Base-by-base conservation (phyloP, 1,139 yeast species). In the Saccharomycopsis hybrid region DNA sequence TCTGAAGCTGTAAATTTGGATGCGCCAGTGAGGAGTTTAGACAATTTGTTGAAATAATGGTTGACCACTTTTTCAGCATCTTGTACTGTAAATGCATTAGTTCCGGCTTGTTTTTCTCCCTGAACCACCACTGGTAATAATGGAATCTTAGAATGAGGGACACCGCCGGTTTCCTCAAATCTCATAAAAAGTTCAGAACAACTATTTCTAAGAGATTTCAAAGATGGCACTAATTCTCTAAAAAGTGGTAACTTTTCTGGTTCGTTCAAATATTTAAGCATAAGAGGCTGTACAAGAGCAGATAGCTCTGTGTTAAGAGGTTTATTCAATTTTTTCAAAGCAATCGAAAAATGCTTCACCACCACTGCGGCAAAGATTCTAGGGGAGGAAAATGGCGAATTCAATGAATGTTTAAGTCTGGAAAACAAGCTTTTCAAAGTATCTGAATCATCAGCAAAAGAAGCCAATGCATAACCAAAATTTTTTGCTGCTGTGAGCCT, bases 31-130 rank as follows among this genome's bases (percentile, higher is more conserved):
- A 94, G 68, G 7, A 74, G 63, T 54, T 78, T 79, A 57, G 80
- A 71, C 57, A 89, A 68, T 61, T 84, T 85, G 24, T 77, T 78
- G 63, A 78, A 88, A 4, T 81, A 77, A 47, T 82, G 88, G 47
- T 71, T 70, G 33, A 83, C 71, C 5, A 90, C 76, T 57, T 78
- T 77, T 54, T 84, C 85, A 1, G 97, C 97, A 57, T 79, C 78
- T 41, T 77, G 85, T 45, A 92, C 65, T 8, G 88, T 78, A 66
- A 94, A 94, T 0, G 97, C 97, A 58, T 84, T 90, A 0, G 96
- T 90, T 1, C 97, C 97, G 3, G 97, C 96, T 56, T 87, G 96
- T 1, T 82, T 73, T 62, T 92, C 98, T 36, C 98, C 98, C 64
- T 88, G 94, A 3, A 90, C 96, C 18, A 90, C 82, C 4, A 88